Evolutionary conservation across 1,139 yeast genomes (phyloP).

Genomic region (Geotrichum carabidarum): DNA sequence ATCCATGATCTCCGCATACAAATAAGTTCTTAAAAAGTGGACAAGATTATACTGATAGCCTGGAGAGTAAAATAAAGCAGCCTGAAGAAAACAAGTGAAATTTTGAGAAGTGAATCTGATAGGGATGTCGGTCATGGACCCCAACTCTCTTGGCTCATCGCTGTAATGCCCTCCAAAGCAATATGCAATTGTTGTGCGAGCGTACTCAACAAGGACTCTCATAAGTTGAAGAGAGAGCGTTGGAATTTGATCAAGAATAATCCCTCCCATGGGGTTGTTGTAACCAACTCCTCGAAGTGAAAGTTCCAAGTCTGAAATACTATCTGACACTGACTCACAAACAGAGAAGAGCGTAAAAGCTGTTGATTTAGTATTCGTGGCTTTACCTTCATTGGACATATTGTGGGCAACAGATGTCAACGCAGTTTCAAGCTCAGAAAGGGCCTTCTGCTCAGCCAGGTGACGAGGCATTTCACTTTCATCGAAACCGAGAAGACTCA

Average conservation of each 20-base stretch:
- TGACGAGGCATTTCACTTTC: neutral
- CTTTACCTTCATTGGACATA: neutral
- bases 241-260: conserved; percentile 55
- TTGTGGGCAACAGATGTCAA: neutral
- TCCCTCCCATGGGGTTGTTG: conserved; percentile 32
- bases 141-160: too few relatives aligned
- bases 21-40: too few relatives aligned
- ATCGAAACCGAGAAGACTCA: neutral
- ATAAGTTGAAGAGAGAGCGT: conserved; percentile 54
- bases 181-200: conserved; percentile 18
- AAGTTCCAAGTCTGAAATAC: conserved; percentile 62
- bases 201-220: conserved; percentile 44
- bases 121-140: too few relatives aligned
- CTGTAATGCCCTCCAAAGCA: neutral
- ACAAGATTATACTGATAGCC: too few relatives aligned
- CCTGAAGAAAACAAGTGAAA: too few relatives aligned
- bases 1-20: too few relatives aligned
- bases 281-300: conserved; percentile 53
- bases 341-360: neutral
- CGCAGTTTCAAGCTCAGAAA: neutral
- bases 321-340: conserved; percentile 22
- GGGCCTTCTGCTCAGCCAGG: neutral
- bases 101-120: too few relatives aligned
- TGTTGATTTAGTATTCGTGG: neutral
- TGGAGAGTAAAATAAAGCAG: too few relatives aligned